Evolutionary conservation across 1,284 basidiomycete species (phyloP), one percentile per base, ranked within the genome.

Genomic region (Fomitiporia mediterranea): DNA sequence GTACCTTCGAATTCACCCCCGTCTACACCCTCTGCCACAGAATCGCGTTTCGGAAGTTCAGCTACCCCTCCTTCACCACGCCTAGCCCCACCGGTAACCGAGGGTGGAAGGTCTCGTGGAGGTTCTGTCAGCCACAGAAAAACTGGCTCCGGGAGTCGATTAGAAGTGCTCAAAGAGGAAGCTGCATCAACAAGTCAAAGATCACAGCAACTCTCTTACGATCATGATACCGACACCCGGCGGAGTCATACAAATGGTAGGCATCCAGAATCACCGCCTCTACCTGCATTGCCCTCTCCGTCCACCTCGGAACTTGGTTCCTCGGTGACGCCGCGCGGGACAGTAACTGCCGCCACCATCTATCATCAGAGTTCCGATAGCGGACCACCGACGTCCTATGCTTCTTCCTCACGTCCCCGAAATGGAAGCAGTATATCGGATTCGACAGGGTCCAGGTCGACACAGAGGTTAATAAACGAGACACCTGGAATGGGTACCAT

Each of bases 401-500:
- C 70, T n/a, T 19, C 15, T 48, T 64, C 70, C 48, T 70, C 77
- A 23, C 73, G 83, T 48, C 77, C 82, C 32, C 76, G 86, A 56
- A 78, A 76, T 61, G 49, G 62, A 44, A 54, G 52, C 37, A 43
- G 28, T n/a, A 47, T 49, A n/a, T 50, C 51, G 9, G 51, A 54
- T 42, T 37, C 56, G 3, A 51, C 49, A 19, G 55, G 55, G 19
- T 44, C 19, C n/a, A 51, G 38, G 40, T 19, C 44, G 17, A 8
- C n/a, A 21, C 62, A 72, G 8, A 68, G 72, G 13, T 68, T 83
- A 56, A 83, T 86, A 62, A 86, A 82, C 64, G 64, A 77, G 8
- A 78, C 83, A 0, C 80, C 83, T 19, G 73, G 66, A 23, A 78
- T 82, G 67, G 82, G 89, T 28, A 83, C 84, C 21, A 86, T 91